Evolutionary conservation across 305 asterid genomes (phyloP), one percentile per base, ranked within the genome.

Genomic region (Fraxinus sp.): DNA sequence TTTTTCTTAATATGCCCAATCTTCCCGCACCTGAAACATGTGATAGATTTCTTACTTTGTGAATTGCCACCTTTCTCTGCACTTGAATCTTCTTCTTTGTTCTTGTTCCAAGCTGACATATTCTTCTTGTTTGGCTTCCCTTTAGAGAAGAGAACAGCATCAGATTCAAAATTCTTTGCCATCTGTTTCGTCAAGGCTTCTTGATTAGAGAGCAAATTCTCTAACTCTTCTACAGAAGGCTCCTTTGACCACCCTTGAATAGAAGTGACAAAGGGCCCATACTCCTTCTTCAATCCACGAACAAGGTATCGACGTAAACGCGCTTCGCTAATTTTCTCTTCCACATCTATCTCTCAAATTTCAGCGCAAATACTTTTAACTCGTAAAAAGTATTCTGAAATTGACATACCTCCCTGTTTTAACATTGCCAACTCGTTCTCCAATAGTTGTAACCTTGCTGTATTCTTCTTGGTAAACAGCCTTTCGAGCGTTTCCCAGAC

Each of bases 391-490:
- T 82, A 85, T n/a, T 76, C 49, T 7, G 62, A 57, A 71, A 79
- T 55, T 1, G 80, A 86, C 37, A 86, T 46, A 75, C 55, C 28
- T 33, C 59, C 80, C 20, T 80, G 41, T 5, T 28, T 72, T 49
- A 71, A 8, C 10, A 16, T 18, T 9, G 83, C 81, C 5, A 86
- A 52, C n/a, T 86, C 79, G 28, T 83, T 86, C 20, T 86, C 86
- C 79, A 83, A 5, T 0, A 77, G 7, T 2, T 80, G 68, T 4
- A 77, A 36, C 8, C 83, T 55, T 10, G 79, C 22, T 7, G 39
- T 77, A 9, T 86, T 39, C 37, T 35, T 81, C 13, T 74, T 9
- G 13, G 64, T n/a, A 37, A 86, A 80, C 20, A 83, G 4, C 22
- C 20, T 20, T 49, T 83, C 66, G 0, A 83, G 71, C 26, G 55